Percentiles rank a stretch among this genome's conserved stretches.
Conservation (phyloP, 2,329 filamentous ascomycete species). For the Amylocarpus encephaloides region DNA sequence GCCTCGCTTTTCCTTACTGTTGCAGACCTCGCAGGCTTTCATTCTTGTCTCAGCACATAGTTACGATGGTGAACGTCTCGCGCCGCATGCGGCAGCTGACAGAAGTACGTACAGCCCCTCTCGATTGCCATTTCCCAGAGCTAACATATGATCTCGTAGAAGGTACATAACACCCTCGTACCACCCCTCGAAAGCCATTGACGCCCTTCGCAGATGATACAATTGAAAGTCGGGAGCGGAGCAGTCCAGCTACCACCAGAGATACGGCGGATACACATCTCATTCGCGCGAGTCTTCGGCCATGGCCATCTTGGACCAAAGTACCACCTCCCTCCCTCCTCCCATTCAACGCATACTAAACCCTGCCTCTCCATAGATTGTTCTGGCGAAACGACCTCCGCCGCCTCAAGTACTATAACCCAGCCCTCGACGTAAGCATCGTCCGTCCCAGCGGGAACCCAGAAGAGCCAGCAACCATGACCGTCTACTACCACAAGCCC, state of each 20-base stretch:
- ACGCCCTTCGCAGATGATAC: conserved; percentile 52
- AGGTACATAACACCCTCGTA: conserved; percentile 34
- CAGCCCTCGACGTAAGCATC: conserved; percentile 66
- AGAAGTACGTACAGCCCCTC: conserved; percentile 48
- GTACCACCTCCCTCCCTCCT: conserved; percentile 37
- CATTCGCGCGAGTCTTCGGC: conserved; percentile 57
- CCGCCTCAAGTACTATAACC: conserved; percentile 91
- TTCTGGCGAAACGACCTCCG: conserved; percentile 84
- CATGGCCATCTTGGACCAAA: conserved; percentile 67
- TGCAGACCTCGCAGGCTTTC: neutral
- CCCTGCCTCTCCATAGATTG: conserved; percentile 50
- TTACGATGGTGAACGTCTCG: conserved; percentile 49
- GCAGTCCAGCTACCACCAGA: conserved; percentile 73
- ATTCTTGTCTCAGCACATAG: conserved; percentile 6
- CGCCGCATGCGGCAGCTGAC: conserved; percentile 70
- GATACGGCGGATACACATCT: conserved; percentile 68
- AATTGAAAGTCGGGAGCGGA: conserved; percentile 73
- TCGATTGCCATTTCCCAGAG: neutral
- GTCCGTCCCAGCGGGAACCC: conserved; percentile 62
- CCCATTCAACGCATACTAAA: conserved; percentile 7
- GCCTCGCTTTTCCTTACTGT: neutral
- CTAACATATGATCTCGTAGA: conserved; percentile 29
- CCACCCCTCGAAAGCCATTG: conserved; percentile 11
- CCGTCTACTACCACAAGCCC: conserved; percentile 52
- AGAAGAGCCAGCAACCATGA: conserved; percentile 52